Evolutionary conservation across 2,329 filamentous ascomycete species (phyloP), one percentile per base, ranked within the genome.

Genomic region (Amauroascus verrucosus): DNA sequence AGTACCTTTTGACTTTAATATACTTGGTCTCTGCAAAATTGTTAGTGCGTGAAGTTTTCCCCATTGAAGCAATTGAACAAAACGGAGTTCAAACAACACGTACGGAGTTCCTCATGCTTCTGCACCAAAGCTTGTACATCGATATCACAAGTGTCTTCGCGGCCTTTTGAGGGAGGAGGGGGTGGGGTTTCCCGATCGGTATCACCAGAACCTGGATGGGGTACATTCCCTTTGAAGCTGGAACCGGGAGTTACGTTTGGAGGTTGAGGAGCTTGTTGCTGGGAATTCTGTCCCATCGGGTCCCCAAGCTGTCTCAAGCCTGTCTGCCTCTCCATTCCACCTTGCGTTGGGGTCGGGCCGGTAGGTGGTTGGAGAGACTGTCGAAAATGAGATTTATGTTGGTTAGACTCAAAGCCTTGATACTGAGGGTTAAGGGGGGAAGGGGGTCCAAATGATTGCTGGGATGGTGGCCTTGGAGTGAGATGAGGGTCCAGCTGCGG

Each of bases 1-100:
- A 98, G 63, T 96, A 86, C 53, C 89, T 84, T 75, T 98, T 98
- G 54, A 98, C 91, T 66, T 96, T 95, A 68, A 94, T 94, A 68
- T 98, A 98, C 73, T 98, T 98, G 60, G 82, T 82, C 64, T 93
- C 90, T 95, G 59, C 18, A 38, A 54, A 45, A 13, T 9, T 43
- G 46, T 54, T 22, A 50, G 26, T 35, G n/a, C 6, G 33, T 2
- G 8, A 41, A 22, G 13, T 26, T 33, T 28, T 24, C 18, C 7
- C n/a, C 5, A 22, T 11, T 14, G 22, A 18, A 43, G 13, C 1
- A 14, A 22, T 35, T 51, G 18, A 6, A 48, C 4, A 40, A 22
- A 6, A 33, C 1, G 28, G 20, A 13, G 22, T 13, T 1, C 13
- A 46, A 13, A 9, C 30, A 14, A 13, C n/a, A 41, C 38, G 56